Conservation (phyloP, 2,329 filamentous ascomycete genomes). For the Clonostachys sp. region DNA sequence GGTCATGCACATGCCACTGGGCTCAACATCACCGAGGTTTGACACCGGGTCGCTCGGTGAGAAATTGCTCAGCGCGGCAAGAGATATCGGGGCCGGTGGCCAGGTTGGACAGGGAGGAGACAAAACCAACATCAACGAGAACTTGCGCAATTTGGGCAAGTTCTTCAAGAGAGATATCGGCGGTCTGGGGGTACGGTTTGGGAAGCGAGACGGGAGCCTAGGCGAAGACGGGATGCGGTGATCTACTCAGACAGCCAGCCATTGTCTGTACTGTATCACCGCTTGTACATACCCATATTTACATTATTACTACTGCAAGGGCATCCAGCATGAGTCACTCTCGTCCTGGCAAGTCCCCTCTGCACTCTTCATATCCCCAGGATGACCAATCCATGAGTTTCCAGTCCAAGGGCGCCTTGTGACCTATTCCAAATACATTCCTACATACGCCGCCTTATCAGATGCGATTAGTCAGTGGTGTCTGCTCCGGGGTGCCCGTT, state of each 20-base stretch:
- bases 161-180: slow-evolving; percentile 90
- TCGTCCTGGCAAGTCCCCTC: too few species aligned
- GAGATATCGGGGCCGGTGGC: slow-evolving; percentile 62
- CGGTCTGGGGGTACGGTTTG: slow-evolving; percentile 69
- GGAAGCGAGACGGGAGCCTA: slow-evolving; percentile 48
- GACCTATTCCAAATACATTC: too few species aligned
- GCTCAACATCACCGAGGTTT: slow-evolving; percentile 46
- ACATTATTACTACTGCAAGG: too few species aligned
- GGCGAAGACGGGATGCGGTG: slow-evolving; percentile 14
- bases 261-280: neutral
- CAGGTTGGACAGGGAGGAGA: slow-evolving; percentile 36
- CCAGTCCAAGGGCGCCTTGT: too few species aligned
- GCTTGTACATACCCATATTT: neutral
- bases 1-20: neutral
- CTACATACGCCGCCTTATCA: too few species aligned
- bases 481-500: too few species aligned
- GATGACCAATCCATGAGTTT: too few species aligned
- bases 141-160: slow-evolving; percentile 91
- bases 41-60: slow-evolving; percentile 81
- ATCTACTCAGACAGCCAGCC: slow-evolving; percentile 4
- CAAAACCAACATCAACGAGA: slow-evolving; percentile 80
- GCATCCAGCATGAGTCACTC: too few species aligned
- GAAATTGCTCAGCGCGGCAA: slow-evolving; percentile 80
- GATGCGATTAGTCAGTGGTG: too few species aligned
- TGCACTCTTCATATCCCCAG: too few species aligned